Conservation (phyloP, 2,329 filamentous ascomycete genomes). For the Tolypocladium inflatum region DNA sequence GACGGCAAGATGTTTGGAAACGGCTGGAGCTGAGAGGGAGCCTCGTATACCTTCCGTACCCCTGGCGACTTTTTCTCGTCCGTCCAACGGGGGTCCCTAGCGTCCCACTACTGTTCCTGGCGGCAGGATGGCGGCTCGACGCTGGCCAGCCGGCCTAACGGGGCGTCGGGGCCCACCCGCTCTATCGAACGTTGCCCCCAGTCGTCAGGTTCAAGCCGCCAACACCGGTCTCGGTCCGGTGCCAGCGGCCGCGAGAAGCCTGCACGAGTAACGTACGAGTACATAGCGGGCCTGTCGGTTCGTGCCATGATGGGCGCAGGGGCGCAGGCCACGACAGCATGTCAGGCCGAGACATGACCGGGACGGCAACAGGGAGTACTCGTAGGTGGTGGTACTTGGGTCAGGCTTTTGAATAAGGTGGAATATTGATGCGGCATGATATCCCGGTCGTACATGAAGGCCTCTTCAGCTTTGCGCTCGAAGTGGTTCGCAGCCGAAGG, state of each 20-base stretch:
- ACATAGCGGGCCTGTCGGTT: neutral
- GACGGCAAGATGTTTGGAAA: neutral
- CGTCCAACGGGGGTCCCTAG: too few species aligned
- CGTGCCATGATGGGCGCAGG: neutral
- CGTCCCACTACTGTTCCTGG: too few species aligned
- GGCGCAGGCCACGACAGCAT: neutral
- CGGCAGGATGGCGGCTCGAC: too few species aligned
- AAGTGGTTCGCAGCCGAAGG: neutral
- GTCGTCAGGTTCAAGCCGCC: too few species aligned
- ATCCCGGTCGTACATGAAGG: neutral
- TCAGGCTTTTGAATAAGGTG: neutral
- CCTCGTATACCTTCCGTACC: too few species aligned
- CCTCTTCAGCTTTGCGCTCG: neutral
- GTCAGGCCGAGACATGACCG: neutral
- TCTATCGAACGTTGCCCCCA: neutral
- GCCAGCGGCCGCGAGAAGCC: neutral
- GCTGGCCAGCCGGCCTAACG: too few species aligned
- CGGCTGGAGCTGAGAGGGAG: neutral
- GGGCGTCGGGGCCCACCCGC: too few species aligned
- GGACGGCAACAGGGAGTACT: neutral
- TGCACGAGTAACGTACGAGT: too few species aligned
- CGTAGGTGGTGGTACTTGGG: neutral
- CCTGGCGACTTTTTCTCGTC: too few species aligned
- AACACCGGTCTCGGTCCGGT: neutral
- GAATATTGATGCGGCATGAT: neutral